phyloP scores from a whole-genome alignment of 2,329 filamentous ascomycete genomes.

The Ophiostoma montium region DNA sequence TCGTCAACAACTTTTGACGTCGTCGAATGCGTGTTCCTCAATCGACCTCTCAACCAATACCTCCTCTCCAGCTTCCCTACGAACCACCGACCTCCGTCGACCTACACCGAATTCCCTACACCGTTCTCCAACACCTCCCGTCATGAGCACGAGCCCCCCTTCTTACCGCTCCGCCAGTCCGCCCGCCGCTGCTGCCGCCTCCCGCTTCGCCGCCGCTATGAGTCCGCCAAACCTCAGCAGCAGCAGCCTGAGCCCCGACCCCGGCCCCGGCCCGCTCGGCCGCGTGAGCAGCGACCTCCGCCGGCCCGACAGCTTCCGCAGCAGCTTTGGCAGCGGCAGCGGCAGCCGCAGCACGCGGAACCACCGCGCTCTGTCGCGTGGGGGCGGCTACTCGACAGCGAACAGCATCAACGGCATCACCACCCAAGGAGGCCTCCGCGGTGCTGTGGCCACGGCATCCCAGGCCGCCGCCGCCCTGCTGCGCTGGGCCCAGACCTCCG shows the following conservation, averaged over 20 bases:
- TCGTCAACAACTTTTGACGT: no score
- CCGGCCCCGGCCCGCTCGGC: no score
- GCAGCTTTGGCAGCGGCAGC: background rate
- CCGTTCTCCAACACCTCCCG: no score
- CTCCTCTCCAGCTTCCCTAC: no score
- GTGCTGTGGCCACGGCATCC: background rate
- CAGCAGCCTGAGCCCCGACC: background rate
- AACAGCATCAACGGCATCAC: background rate
- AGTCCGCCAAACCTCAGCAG: background rate
- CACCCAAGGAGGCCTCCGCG: background rate
- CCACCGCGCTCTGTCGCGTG: background rate
- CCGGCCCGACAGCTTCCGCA: background rate
- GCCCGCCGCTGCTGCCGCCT: background rate
- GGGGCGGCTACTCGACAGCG: background rate
- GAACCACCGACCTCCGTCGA: no score
- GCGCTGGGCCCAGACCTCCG: slow-evolving; percentile 1
- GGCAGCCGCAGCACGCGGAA: background rate
- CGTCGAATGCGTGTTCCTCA: no score
- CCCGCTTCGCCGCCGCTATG: background rate
- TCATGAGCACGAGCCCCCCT: no score
- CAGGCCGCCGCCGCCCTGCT: background rate
- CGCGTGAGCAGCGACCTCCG: no score
- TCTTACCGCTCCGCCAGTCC: no score
- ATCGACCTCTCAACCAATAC: no score
- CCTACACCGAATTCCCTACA: no score